Base-by-base conservation (phyloP, 2,329 filamentous ascomycete species). In the Sporothrix dimorphospora region DNA sequence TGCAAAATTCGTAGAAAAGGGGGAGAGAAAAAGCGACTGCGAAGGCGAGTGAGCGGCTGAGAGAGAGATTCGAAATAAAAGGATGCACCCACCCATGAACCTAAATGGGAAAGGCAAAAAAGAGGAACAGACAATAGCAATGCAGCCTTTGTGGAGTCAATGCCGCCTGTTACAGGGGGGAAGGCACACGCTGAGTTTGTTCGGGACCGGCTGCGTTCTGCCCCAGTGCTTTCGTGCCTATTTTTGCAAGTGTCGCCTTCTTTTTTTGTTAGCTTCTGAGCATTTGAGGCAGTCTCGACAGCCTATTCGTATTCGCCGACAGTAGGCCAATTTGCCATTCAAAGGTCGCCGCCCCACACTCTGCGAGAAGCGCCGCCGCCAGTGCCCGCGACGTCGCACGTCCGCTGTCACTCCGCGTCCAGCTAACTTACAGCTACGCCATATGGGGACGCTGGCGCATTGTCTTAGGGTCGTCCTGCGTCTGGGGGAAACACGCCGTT, bases 21-120 rank as follows among this genome's bases (percentile, higher is more conserved):
- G 61, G 49, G 38, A 53, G 34, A 16, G 34, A 40, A 55, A 47
- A 68, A 66, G 63, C 24, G 42, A 67, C 42, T n/a, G 42, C 63
- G 42, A 49, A 34, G 21, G 27, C 42, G 24, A 47, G 40, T 45
- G 61, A 21, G n/a, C 24, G 21, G 27, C 49, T 40, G 14, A 57
- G 63, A 24, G 57, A 45, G 65, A 68, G 34, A 68, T 53, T 51
- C 47, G 65, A 68, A 68, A 68, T 68, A 68, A 68, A 67, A 68
- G 9, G 65, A 68, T 51, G 47, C 65, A 55, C 65, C 65, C 65
- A 68, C 65, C 30, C 49, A 42, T 19, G 21, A 51, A 42, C 47
- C 47, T 38, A 68, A 61, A 68, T 40, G 61, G 69, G 68, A 68
- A 55, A 47, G 57, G 24, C 55, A 59, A 65, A n/a, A 51, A 71